phyloP scores from a whole-genome alignment of 805 yeast species.

The Torulaspora delbrueckii region DNA sequence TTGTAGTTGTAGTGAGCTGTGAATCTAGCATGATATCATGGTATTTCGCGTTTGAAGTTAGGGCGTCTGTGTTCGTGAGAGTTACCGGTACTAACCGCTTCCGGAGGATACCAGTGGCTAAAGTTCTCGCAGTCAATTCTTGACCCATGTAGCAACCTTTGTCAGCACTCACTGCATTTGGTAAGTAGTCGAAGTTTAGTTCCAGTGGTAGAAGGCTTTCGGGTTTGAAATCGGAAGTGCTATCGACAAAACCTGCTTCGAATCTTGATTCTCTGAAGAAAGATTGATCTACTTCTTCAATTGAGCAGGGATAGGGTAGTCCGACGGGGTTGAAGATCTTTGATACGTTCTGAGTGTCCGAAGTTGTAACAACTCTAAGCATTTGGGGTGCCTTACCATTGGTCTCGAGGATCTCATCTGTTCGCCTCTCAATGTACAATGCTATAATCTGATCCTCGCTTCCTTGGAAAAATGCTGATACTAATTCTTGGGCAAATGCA shows the following conservation, averaged over 20 bases:
- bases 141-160: constrained; percentile 98
- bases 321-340: constrained; percentile 24
- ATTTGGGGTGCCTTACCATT: constrained; percentile 70
- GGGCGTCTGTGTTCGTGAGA: constrained; percentile 9
- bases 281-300: constrained; percentile 15
- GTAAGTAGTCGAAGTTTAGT: constrained; percentile 64
- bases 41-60: constrained; percentile 6
- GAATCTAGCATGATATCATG: constrained; percentile 11
- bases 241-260: constrained; percentile 51
- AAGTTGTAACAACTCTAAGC: constrained; percentile 43
- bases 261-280: constrained; percentile 44
- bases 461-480: constrained; percentile 23
- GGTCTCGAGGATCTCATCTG: constrained; percentile 49
- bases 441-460: constrained; percentile 20
- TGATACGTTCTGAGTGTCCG: constrained; percentile 25
- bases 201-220: constrained; percentile 73
- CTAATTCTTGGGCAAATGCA: constrained; percentile 18
- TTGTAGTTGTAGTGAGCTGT: background rate
- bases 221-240: constrained; percentile 43
- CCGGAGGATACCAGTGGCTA: constrained; percentile 74
- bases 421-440: constrained; percentile 18
- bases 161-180: constrained; percentile 72
- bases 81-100: constrained; percentile 75
- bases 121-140: constrained; percentile 86
- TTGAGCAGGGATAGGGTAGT: constrained; percentile 28